These are phyloP conservation scores for Cryptomeria japonica DNA, from an alignment of 75 land plant genomes.

Conservation along the genomic window DNA sequence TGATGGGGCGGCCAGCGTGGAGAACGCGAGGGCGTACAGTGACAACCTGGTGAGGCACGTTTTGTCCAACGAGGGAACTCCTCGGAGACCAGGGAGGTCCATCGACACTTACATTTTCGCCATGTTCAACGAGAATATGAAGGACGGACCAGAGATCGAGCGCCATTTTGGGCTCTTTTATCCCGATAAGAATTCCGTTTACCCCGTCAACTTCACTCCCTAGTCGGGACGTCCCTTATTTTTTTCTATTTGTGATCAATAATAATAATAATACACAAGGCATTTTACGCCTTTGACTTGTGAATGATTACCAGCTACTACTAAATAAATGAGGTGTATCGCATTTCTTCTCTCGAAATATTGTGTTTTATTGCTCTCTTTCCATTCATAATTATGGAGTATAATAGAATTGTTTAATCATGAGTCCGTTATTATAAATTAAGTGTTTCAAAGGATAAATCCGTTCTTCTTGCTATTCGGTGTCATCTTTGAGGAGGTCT, in stretches of 20 bases:
- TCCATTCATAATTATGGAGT: no score
- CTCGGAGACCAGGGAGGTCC: conserved; percentile 54
- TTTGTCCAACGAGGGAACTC: conserved; percentile 68
- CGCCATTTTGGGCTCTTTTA: conserved; percentile 69
- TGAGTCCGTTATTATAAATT: no score
- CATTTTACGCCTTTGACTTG: no score
- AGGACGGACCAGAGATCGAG: conserved; percentile 57
- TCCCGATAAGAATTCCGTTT: conserved; percentile 68
- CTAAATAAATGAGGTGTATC: no score
- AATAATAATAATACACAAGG: conserved; percentile 11
- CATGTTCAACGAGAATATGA: conserved; percentile 73
- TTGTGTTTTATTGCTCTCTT: no score
- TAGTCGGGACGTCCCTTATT: conserved; percentile 42
- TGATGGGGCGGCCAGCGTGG: conserved; percentile 37
- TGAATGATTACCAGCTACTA: no score
- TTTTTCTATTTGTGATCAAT: conserved; percentile 30
- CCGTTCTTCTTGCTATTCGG: no score
- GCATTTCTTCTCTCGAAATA: conserved; percentile 19
- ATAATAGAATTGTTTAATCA: no score
- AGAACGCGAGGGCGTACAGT: conserved; percentile 56
- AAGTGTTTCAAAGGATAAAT: no score
- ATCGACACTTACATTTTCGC: conserved; percentile 78
- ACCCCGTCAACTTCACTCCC: conserved; percentile 47
- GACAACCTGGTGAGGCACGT: conserved; percentile 59
- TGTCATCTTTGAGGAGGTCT: no score